phyloP scores from a whole-genome alignment of 2,329 filamentous ascomycete genomes.

The Fusarium beomiforme region DNA sequence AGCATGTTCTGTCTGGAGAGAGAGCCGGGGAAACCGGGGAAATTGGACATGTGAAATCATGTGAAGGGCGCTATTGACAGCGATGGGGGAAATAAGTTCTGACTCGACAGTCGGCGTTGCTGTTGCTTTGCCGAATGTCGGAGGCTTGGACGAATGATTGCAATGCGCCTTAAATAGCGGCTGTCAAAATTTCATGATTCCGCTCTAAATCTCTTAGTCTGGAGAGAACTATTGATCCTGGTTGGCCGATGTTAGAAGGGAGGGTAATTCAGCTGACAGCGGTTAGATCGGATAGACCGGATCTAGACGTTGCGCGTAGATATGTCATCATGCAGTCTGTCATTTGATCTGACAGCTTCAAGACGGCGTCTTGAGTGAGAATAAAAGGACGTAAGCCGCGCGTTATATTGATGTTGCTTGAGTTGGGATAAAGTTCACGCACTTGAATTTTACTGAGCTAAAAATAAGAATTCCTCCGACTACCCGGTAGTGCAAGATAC shows the following conservation, averaged over 20 bases:
- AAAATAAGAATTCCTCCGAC: too few relatives aligned
- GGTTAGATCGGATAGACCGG: not conserved
- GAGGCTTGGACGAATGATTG: not conserved
- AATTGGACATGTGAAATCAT: not conserved
- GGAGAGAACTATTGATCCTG: not conserved
- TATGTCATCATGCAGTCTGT: not conserved
- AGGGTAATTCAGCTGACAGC: not conserved
- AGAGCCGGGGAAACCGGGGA: too few relatives aligned
- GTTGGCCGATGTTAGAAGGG: not conserved
- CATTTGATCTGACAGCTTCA: fast-evolving
- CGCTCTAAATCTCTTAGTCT: not conserved
- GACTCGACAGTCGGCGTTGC: not conserved
- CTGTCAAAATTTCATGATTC: not conserved
- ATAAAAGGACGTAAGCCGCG: fast-evolving
- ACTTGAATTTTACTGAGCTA: fast-evolving
- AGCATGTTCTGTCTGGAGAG: too few relatives aligned
- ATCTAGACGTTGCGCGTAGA: fast-evolving
- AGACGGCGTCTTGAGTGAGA: not conserved
- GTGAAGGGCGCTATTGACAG: not conserved
- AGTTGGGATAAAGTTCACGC: not conserved
- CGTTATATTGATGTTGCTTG: fast-evolving
- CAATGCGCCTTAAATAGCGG: not conserved
- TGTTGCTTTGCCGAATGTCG: not conserved
- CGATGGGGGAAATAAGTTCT: too few relatives aligned
- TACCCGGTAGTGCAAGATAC: not conserved